Percentiles rank a stretch among this genome's conserved stretches.
These are phyloP conservation scores for Theobroma cacao DNA, from an alignment of 345 rosid species.

Conservation along the genomic window DNA sequence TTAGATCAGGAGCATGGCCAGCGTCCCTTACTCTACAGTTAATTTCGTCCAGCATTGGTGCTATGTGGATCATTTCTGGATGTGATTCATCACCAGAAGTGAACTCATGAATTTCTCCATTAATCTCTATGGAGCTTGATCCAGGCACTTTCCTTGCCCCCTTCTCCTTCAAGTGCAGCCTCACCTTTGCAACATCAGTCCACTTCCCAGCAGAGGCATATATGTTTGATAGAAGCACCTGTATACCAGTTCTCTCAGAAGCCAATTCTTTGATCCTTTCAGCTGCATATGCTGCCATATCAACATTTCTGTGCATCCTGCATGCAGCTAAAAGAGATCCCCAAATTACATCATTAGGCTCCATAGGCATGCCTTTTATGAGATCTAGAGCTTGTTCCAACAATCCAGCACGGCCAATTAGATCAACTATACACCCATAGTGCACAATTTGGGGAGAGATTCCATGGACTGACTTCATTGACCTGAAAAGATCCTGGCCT, in stretches of 20 bases:
- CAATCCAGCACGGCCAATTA: constrained; percentile 55
- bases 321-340: constrained; percentile 50
- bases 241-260: constrained; percentile 35
- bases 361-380: constrained; percentile 43
- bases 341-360: constrained; percentile 58
- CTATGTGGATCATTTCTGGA: constrained; percentile 32
- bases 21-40: constrained; percentile 18
- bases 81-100: constrained; percentile 47
- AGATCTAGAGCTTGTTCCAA: constrained; percentile 44
- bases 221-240: constrained; percentile 46
- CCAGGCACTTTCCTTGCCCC: constrained; percentile 45
- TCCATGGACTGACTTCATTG: constrained; percentile 40
- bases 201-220: constrained; percentile 53
- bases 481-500: constrained; percentile 42
- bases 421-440: constrained; percentile 61
- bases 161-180: constrained; percentile 42
- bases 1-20: constrained; percentile 27
- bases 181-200: constrained; percentile 43
- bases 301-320: constrained; percentile 35
- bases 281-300: constrained; percentile 44
- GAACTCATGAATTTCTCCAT: constrained; percentile 40
- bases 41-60: constrained; percentile 28
- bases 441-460: constrained; percentile 44
- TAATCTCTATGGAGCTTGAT: constrained; percentile 42
- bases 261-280: constrained; percentile 31